Percentiles rank a stretch among this genome's conserved stretches.
phyloP scores from a whole-genome alignment of 805 yeast genomes.

The Candida boleticola region DNA sequence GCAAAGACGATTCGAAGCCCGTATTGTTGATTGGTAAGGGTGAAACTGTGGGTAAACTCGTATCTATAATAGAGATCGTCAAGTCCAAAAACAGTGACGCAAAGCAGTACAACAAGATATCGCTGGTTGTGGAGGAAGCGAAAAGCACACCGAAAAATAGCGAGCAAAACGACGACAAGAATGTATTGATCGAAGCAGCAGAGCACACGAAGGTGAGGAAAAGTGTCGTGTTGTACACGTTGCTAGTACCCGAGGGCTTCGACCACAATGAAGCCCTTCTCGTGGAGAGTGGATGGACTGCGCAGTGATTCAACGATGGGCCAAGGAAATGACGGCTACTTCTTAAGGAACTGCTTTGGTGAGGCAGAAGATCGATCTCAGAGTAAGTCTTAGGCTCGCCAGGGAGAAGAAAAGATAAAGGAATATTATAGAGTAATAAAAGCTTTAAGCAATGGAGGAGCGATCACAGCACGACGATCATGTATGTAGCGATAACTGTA shows the following conservation, averaged over 20 bases:
- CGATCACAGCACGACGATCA: too few relatives aligned
- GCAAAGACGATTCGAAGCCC: conserved; percentile 3
- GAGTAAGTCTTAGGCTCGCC: too few relatives aligned
- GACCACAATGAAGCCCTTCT: not conserved
- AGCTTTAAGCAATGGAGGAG: too few relatives aligned
- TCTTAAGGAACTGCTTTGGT: too few relatives aligned
- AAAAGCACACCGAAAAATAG: not conserved
- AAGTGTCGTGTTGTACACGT: not conserved
- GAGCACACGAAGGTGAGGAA: not conserved
- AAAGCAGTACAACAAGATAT: conserved; percentile 15
- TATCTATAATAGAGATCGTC: conserved; percentile 16
- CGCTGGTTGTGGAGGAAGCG: not conserved
- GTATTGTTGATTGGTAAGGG: conserved; percentile 12
- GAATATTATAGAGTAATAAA: too few relatives aligned
- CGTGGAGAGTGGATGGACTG: not conserved
- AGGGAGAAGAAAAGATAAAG: too few relatives aligned
- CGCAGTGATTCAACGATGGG: too few relatives aligned
- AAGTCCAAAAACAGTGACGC: not conserved
- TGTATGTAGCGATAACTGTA: too few relatives aligned
- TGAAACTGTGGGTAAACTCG: conserved; percentile 12
- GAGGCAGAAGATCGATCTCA: too few relatives aligned
- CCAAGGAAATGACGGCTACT: too few relatives aligned
- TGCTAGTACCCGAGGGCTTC: not conserved
- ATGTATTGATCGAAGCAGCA: not conserved
- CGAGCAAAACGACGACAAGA: not conserved